These are phyloP conservation scores for bread wheat (Triticum aestivum) DNA, from an alignment of 176 grass and related monocot genomes.

Conservation along the genomic window IWGSC_CS_RefSeq_v2.1 NC_057795.1:100265525-100266024, in stretches of 20 bases:
- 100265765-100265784: constrained; percentile 23
- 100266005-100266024: constrained; percentile 40
- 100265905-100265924: background rate
- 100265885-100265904: constrained; percentile 3
- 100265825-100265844: constrained; percentile 28
- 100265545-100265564: too few species aligned
- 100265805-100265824: background rate
- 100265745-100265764: background rate
- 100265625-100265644: background rate
- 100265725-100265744: background rate
- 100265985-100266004: constrained; percentile 34
- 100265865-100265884: constrained; percentile 21
- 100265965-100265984: constrained; percentile 31
- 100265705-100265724: background rate
- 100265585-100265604: too few species aligned
- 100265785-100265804: background rate
- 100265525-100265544: too few species aligned
- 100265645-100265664: background rate
- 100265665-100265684: background rate
- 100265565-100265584: too few species aligned
- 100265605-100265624: background rate
- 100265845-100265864: constrained; percentile 16
- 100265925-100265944: background rate
- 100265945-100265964: constrained; percentile 7
- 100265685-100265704: background rate